A percentile compares a stretch with the other conserved stretches of the same genome.
These are phyloP conservation scores for Lichtheimia ramosa DNA, from an alignment of 371 early-diverging fungal genomes.

Conservation along the genomic window DNA sequence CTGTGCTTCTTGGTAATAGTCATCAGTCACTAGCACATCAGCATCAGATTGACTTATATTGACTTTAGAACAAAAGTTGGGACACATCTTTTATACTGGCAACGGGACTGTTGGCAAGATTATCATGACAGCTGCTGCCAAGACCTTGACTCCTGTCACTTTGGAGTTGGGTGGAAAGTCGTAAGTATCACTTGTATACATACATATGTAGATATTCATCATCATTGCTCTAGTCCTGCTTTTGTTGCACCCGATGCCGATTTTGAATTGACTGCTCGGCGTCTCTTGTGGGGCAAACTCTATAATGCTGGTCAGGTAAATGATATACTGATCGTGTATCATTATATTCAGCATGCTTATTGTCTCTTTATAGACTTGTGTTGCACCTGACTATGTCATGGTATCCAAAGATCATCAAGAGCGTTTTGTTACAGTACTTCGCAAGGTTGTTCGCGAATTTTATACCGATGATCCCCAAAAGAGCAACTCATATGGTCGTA, in stretches of 20 bases:
- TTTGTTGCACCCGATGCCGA: constrained; percentile 71
- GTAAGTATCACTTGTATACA: constrained; percentile 15
- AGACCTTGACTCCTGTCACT: constrained; percentile 75
- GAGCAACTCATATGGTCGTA: constrained; percentile 65
- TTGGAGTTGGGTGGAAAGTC: constrained; percentile 88
- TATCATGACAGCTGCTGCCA: constrained; percentile 77
- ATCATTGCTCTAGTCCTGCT: constrained; percentile 46
- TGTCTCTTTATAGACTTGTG: constrained; percentile 67
- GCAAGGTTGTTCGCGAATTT: constrained; percentile 43
- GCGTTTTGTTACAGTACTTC: constrained; percentile 47
- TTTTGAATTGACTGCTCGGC: constrained; percentile 62
- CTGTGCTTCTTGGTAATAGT: constrained; percentile 61
- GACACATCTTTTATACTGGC: constrained; percentile 94
- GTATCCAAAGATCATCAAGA: constrained; percentile 54
- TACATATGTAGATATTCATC: not conserved
- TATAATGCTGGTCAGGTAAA: constrained; percentile 73
- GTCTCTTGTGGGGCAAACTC: constrained; percentile 80
- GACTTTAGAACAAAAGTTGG: constrained; percentile 58
- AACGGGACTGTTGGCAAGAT: constrained; percentile 77
- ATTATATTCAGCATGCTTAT: not conserved
- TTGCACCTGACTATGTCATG: constrained; percentile 86
- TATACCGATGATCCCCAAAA: constrained; percentile 50
- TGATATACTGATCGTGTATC: not conserved
- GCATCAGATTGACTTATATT: not conserved
- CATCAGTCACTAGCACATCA: not conserved